A percentile compares a stretch with the other conserved stretches of the same genome.
These are phyloP conservation scores for Diphasiastrum complanatum DNA, from an alignment of 83 land plant species.

Conservation along the genomic window DNA sequence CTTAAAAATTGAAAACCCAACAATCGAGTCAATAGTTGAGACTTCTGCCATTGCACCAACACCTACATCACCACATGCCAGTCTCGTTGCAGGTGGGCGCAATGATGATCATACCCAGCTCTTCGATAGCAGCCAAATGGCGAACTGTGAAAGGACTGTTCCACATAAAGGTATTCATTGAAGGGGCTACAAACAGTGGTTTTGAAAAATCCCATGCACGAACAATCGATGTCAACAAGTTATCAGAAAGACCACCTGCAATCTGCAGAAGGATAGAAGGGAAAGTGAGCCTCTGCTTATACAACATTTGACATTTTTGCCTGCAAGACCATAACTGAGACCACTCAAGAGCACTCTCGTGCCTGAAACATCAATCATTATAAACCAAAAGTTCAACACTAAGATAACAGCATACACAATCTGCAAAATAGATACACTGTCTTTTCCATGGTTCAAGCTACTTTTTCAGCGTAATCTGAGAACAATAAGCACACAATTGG, in stretches of 20 bases:
- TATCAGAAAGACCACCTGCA: conserved; percentile 89
- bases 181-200: conserved; percentile 82
- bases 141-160: conserved; percentile 68
- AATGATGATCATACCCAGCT: conserved; percentile 62
- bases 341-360: neutral
- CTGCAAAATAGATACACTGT: neutral
- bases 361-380: neutral
- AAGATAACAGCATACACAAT: neutral
- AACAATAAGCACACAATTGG: too few species aligned
- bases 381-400: neutral
- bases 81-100: conserved; percentile 72
- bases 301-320: too few species aligned
- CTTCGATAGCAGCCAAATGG: conserved; percentile 53
- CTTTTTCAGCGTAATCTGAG: too few species aligned
- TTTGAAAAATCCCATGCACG: conserved; percentile 93
- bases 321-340: too few species aligned
- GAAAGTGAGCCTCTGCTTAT: too few species aligned
- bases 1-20: conserved; percentile 32
- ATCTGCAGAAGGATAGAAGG: conserved; percentile 35
- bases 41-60: conserved; percentile 99
- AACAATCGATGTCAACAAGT: conserved; percentile 75
- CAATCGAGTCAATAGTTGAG: conserved; percentile 47
- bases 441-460: neutral
- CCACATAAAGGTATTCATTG: conserved; percentile 98
- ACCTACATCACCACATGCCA: conserved; percentile 91